phyloP scores from a whole-genome alignment of 1,139 yeast species.

The Kodamaea derodonti region DNA sequence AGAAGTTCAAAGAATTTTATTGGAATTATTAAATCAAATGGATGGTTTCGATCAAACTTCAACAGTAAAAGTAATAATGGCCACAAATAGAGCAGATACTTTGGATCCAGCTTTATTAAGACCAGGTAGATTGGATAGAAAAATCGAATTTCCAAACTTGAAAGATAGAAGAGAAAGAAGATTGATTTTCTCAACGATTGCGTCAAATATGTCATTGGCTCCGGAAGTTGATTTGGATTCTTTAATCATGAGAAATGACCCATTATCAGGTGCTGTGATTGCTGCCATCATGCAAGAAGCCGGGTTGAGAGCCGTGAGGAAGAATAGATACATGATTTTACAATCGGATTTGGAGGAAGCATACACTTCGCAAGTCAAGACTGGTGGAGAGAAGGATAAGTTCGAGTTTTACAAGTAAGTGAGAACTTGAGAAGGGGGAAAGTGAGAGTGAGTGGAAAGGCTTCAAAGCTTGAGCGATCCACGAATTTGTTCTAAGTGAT shows the following conservation, averaged over 20 bases:
- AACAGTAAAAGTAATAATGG: slow-evolving; percentile 97
- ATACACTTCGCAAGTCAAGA: slow-evolving; percentile 91
- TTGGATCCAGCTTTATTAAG: slow-evolving; percentile 95
- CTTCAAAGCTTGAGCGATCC: too few species aligned
- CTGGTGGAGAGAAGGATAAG: slow-evolving; percentile 93
- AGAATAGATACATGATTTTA: slow-evolving; percentile 92
- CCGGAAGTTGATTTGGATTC: slow-evolving; percentile 97
- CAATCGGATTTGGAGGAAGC: slow-evolving; percentile 98
- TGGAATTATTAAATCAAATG: slow-evolving; percentile 96
- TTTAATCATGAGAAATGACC: slow-evolving; percentile 91
- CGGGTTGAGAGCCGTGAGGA: slow-evolving; percentile 96
- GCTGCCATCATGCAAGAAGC: slow-evolving; percentile 99
- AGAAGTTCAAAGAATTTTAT: slow-evolving; percentile 96
- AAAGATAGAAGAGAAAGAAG: slow-evolving; percentile 98
- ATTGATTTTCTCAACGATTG: slow-evolving; percentile 90
- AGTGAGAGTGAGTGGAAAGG: too few species aligned
- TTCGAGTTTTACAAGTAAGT: slow-evolving; percentile 89
- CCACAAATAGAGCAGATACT: slow-evolving; percentile 97
- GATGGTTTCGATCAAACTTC: slow-evolving; percentile 97
- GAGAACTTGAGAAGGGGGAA: not conserved
- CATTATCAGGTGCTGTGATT: slow-evolving; percentile 94
- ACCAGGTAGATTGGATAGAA: slow-evolving; percentile 98
- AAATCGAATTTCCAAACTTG: slow-evolving; percentile 92
- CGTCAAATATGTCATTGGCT: slow-evolving; percentile 95
- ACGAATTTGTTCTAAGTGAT: too few species aligned